Evolutionary conservation across 257 asterid species (phyloP).

Genomic region (Schizonepeta tenuifolia): DNA sequence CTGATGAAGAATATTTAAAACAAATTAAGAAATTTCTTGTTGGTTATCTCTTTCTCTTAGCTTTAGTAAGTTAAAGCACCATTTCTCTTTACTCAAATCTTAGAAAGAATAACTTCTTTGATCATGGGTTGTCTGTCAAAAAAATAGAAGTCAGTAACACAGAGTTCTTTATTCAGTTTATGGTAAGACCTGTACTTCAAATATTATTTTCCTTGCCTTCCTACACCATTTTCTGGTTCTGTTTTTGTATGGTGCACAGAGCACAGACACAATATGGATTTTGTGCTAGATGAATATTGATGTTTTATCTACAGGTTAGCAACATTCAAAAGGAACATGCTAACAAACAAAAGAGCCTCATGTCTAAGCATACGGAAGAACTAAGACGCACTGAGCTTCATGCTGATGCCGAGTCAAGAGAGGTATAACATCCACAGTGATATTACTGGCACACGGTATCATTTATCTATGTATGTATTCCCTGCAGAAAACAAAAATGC

Average conservation of each 20-base stretch:
- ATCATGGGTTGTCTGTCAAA: conserved; percentile 2
- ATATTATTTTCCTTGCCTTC: conserved; percentile 25
- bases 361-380: conserved; percentile 72
- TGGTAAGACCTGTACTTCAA: conserved; percentile 5
- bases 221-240: conserved; percentile 25
- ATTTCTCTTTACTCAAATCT: conserved; percentile 3
- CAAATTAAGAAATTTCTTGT: background rate
- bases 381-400: conserved; percentile 63
- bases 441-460: conserved; percentile 1
- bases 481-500: conserved; percentile 67
- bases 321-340: conserved; percentile 68
- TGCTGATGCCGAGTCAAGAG: conserved; percentile 85
- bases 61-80: background rate
- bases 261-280: conserved; percentile 6
- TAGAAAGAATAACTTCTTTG: conserved; percentile 21
- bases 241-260: conserved; percentile 13
- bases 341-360: conserved; percentile 62
- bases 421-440: conserved; percentile 47
- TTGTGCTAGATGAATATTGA: conserved; percentile 35
- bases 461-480: conserved; percentile 9
- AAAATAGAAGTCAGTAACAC: background rate
- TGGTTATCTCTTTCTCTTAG: conserved; percentile 15
- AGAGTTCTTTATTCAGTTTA: background rate
- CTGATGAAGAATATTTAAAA: conserved; percentile 11
- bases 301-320: conserved; percentile 50